Evolutionary conservation across 1,284 basidiomycete genomes (phyloP), one percentile per base, ranked within the genome.

Genomic region (Cryptococcus amylolentus): DNA sequence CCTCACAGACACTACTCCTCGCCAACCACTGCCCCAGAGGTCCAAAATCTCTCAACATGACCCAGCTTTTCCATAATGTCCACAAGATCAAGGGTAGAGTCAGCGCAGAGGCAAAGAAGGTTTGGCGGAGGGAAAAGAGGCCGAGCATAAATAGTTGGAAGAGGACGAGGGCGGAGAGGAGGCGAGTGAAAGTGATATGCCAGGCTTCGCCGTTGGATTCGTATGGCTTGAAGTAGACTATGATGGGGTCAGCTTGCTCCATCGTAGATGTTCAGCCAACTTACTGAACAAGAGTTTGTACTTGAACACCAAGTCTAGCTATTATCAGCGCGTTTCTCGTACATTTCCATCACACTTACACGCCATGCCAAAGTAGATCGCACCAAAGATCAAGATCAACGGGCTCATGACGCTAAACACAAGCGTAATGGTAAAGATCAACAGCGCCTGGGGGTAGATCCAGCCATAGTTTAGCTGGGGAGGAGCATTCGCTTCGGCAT

Each of bases 371-470:
- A 98, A 98, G 78, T 98, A 98, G 41, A 95, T 79, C 0, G 93
- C 88, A 9, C 93, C 92, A 68, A 98, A 98, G 23, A 96, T 83
- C 52, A 96, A 82, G 68, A 98, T 96, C 56, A 96, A 82, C 0
- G 95, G 95, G 61, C 93, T 90, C 10, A 96, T 89, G 62, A 98
- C 88, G 72, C 91, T 93, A 80, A 98, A 98, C 26, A 96, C 82
- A 65, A 98, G 80, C 23, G 90, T 93, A 70, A 98, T 88, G 54
- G 93, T 90, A 77, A 98, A 98, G 67, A 98, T 87, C 44, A 98
- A 82, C 57, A 98, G 89, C 2, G 93, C 90, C 72, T 96, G 92
- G 0, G 94, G 94, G 71, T 97, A 95, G 8, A 95, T 88, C 66
- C 76, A 77, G 54, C 93, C 93, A 65, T 96, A 94, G 75, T 96